A percentile compares a stretch with the other conserved stretches of the same genome.
phyloP scores from a whole-genome alignment of 345 rosid genomes.

The Passiflora organensis region DNA sequence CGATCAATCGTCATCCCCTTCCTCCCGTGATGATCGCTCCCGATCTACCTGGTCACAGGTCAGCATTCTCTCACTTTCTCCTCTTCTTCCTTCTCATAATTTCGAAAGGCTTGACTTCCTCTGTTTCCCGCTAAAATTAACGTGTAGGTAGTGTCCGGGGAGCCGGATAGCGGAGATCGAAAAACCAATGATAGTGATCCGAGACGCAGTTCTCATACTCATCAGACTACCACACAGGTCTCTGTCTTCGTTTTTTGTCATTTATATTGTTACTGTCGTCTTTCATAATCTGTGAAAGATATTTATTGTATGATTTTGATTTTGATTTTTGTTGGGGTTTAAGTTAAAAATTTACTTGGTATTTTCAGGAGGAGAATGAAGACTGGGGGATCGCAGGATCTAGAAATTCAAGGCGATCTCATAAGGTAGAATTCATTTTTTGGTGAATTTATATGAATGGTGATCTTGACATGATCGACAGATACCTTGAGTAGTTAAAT shows the following conservation, averaged over 20 bases:
- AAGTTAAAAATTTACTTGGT: too few species aligned
- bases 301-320: neutral
- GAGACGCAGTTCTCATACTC: slow-evolving; percentile 10
- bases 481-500: too few species aligned
- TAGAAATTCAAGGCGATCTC: slow-evolving; percentile 34
- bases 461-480: too few species aligned
- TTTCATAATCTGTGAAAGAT: neutral
- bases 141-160: slow-evolving; percentile 71
- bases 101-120: neutral
- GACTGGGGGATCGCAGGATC: slow-evolving; percentile 19
- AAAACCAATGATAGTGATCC: neutral
- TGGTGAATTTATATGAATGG: too few species aligned
- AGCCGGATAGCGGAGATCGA: slow-evolving; percentile 25
- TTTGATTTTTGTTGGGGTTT: slow-evolving; percentile 13
- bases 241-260: too few species aligned
- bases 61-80: neutral
- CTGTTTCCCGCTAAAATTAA: neutral
- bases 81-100: neutral
- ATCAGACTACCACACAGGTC: too few species aligned
- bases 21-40: slow-evolving; percentile 44
- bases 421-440: slow-evolving; percentile 26
- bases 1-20: neutral
- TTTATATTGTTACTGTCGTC: too few species aligned
- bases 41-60: slow-evolving; percentile 84
- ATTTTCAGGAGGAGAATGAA: slow-evolving; percentile 20